Conservation (phyloP, 1,139 yeast genomes). For the Protomyces gravidus region DNA sequence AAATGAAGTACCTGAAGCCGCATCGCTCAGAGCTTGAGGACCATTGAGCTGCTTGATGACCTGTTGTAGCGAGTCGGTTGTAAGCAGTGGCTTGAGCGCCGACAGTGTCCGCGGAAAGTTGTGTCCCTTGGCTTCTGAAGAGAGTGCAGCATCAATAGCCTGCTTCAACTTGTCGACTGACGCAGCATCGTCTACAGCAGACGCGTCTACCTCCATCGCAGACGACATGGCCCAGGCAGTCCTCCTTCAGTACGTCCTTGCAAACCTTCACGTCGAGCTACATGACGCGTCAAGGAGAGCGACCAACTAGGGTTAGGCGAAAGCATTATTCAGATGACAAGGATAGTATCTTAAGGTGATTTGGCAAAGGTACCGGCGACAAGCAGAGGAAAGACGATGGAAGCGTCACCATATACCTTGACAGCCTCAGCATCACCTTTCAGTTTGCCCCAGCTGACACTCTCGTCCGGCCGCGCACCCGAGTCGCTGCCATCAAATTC, state of each 20-base stretch:
- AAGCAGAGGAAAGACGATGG: slow-evolving; percentile 87
- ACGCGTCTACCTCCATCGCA: neutral
- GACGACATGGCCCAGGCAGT: neutral
- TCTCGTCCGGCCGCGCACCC: slow-evolving; percentile 99
- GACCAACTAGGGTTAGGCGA: neutral
- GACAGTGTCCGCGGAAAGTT: neutral
- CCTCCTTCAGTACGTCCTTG: neutral
- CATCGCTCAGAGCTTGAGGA: no score
- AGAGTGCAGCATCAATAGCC: neutral
- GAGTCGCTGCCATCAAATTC: slow-evolving; percentile 99
- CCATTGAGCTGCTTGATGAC: no score
- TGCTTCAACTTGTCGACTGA: neutral
- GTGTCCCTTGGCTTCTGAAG: neutral
- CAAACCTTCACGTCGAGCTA: neutral
- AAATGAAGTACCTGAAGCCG: no score
- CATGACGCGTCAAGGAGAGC: neutral
- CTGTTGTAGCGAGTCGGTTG: slow-evolving; percentile 43
- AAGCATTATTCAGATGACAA: neutral
- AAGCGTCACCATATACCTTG: slow-evolving; percentile 94
- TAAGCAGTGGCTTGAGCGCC: neutral
- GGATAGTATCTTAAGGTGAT: neutral
- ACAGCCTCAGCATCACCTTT: slow-evolving; percentile 87
- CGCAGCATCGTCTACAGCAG: neutral
- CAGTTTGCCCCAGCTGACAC: slow-evolving; percentile 97
- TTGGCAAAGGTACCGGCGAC: slow-evolving; percentile 95